A percentile compares a stretch with the other conserved stretches of the same genome.
Evolutionary conservation across 192 early-diverging fungal genomes (phyloP).

Genomic region (Dissophora globulifera): DNA sequence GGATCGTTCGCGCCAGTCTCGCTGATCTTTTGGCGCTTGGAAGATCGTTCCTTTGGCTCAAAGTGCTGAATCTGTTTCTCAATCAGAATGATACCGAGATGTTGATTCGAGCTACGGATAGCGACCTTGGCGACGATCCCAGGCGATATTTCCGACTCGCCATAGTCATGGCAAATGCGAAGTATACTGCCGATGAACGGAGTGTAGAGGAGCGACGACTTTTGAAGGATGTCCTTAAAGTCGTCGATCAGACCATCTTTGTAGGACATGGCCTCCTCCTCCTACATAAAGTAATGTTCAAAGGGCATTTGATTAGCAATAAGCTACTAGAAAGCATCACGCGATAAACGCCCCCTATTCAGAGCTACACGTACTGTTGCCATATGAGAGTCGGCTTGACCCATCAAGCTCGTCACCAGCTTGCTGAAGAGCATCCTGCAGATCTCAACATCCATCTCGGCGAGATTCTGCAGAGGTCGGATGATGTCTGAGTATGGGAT

Average conservation of each 20-base stretch:
- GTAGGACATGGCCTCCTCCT: slow-evolving; percentile 27
- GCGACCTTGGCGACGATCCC: slow-evolving; percentile 41
- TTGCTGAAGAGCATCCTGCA: slow-evolving; percentile 59
- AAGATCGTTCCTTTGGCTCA: slow-evolving; percentile 32
- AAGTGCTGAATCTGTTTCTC: slow-evolving; percentile 56
- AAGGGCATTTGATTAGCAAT: no score
- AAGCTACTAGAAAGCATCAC: no score
- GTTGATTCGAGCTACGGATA: slow-evolving; percentile 60
- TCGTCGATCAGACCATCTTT: slow-evolving; percentile 31
- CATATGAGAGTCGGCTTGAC: slow-evolving; percentile 29
- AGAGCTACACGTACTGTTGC: slow-evolving; percentile 35
- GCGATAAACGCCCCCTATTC: no score
- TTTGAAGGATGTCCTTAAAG: slow-evolving; percentile 48
- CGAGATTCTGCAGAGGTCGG: slow-evolving; percentile 70
- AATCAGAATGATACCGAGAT: slow-evolving; percentile 61
- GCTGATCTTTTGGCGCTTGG: slow-evolving; percentile 39
- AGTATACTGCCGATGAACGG: slow-evolving; percentile 63
- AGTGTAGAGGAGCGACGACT: slow-evolving; percentile 48
- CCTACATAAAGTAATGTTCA: slow-evolving; percentile 29
- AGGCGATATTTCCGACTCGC: slow-evolving; percentile 38
- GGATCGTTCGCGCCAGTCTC: slow-evolving; percentile 15
- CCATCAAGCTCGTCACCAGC: slow-evolving; percentile 52
- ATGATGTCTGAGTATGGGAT: slow-evolving; percentile 73
- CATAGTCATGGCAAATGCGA: slow-evolving; percentile 59
- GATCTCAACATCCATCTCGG: slow-evolving; percentile 68